Percentiles rank a stretch among this genome's conserved stretches.
Evolutionary conservation across 2,329 filamentous ascomycete genomes (phyloP).

Genomic region (Pezicula radicicola): DNA sequence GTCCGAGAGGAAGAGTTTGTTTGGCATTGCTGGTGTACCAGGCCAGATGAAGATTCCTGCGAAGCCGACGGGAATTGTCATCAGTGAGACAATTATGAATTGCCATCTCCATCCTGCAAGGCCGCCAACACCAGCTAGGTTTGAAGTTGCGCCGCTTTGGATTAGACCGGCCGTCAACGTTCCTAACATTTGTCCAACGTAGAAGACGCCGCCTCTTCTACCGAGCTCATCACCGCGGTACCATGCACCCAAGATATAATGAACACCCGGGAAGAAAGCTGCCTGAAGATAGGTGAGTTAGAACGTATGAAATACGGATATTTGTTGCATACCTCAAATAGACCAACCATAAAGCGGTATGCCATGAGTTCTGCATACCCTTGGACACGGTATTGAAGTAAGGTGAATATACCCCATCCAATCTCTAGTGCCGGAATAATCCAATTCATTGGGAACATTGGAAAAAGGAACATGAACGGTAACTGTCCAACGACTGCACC

Average conservation of each 20-base stretch:
- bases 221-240: constrained; percentile 29
- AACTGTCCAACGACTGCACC: constrained; percentile 23
- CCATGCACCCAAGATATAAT: constrained; percentile 33
- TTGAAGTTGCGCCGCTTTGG: constrained; percentile 14
- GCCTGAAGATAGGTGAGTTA: constrained; percentile 13
- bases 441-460: constrained; percentile 23
- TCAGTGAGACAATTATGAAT: constrained; percentile 50
- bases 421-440: constrained; percentile 22
- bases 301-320: not conserved
- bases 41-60: constrained; percentile 49
- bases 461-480: constrained; percentile 24
- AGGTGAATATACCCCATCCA: constrained; percentile 23
- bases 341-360: constrained; percentile 52
- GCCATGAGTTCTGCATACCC: constrained; percentile 47
- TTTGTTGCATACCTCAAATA: constrained; percentile 40
- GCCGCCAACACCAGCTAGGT: constrained; percentile 18
- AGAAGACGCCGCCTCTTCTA: constrained; percentile 19
- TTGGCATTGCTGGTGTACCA: constrained; percentile 47
- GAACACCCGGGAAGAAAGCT: constrained; percentile 32
- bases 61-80: constrained; percentile 52
- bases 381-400: constrained; percentile 30
- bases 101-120: constrained; percentile 46
- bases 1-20: constrained; percentile 41
- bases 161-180: constrained; percentile 21
- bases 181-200: constrained; percentile 21